Evolutionary conservation across 805 yeast genomes (phyloP).

Genomic region (Naumovozyma castellii): DNA sequence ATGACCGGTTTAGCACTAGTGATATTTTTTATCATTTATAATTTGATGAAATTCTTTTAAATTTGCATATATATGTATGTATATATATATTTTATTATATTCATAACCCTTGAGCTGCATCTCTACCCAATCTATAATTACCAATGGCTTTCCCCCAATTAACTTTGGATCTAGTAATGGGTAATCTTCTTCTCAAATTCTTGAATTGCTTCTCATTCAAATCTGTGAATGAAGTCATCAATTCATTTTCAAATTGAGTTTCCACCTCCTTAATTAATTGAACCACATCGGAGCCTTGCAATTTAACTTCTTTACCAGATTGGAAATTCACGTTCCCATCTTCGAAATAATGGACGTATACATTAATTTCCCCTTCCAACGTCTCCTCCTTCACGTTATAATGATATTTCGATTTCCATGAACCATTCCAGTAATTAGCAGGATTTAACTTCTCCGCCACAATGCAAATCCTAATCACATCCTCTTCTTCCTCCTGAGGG

Average conservation of each 20-base stretch:
- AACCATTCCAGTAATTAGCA: constrained; percentile 79
- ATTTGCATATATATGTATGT: neutral
- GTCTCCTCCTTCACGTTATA: constrained; percentile 28
- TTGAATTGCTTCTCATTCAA: constrained; percentile 79
- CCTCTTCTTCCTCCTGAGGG: constrained; percentile 27
- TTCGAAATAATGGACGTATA: constrained; percentile 87
- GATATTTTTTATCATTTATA: constrained; percentile 47
- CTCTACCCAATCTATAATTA: constrained; percentile 77
- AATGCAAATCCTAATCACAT: constrained; percentile 40
- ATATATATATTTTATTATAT: neutral
- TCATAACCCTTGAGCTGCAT: constrained; percentile 44
- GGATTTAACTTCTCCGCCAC: constrained; percentile 66
- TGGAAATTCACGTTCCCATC: constrained; percentile 88
- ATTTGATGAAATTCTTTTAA: constrained; percentile 41
- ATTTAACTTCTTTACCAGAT: constrained; percentile 28
- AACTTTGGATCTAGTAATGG: constrained; percentile 82
- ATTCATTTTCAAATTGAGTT: constrained; percentile 44
- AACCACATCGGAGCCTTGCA: constrained; percentile 24
- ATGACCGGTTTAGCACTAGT: constrained; percentile 49
- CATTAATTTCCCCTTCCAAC: constrained; percentile 45
- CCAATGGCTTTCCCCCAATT: constrained; percentile 95
- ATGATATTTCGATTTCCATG: constrained; percentile 66
- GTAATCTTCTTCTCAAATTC: constrained; percentile 78
- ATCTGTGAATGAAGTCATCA: constrained; percentile 54
- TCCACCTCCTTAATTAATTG: constrained; percentile 49